Evolutionary conservation across 768 basidiomycete species (phyloP), one percentile per base, ranked within the genome.

Genomic region (Boletus bicolor): DNA sequence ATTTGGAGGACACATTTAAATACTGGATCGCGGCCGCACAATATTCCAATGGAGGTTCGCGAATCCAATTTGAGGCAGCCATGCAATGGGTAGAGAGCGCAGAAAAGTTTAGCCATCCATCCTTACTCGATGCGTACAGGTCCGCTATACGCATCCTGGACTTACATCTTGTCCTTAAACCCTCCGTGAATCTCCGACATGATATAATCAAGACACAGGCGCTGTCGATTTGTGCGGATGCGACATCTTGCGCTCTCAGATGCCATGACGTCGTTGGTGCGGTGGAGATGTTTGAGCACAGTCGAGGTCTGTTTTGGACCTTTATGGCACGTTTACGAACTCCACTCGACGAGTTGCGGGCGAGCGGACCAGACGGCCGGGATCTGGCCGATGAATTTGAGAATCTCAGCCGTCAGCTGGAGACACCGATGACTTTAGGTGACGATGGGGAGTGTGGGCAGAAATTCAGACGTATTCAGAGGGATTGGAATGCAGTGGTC

Each of bases 251-350:
- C 21, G 72, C 71, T 7, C 64, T 69, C 35, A 51, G 58, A 32
- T 21, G 49, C 5, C 51, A 51, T 0, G 56, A 68, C 11, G 51
- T 60, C 14, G 54, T 68, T 7, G 62, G 53, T 19, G 70, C 67
- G n/a, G 61, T 76, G 32, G 72, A 75, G 56, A 66, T 74, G 65
- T 64, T 77, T 9, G 70, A 71, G 51, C 70, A 69, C 21, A 69
- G 70, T 39, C 56, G 65, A 19, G 55, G 57, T 15, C 10, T 71
- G 11, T 59, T 71, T 28, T 71, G 69, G 70, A 56, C 56, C 2
- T 58, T 61, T 7, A 42, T 67, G 49, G 52, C 52, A 9, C 65
- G 64, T 30, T 59, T 66, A 35, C 56, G 70, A 24, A 68, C 63
- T 0, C 57, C 64, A 14, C 56, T 72, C 1, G 69, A 72, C 17